Percentiles rank a stretch among this genome's conserved stretches.
These are phyloP conservation scores for Dactylorhiza incarnata DNA, from an alignment of 106 monocot genomes.

Conservation along the genomic window DNA sequence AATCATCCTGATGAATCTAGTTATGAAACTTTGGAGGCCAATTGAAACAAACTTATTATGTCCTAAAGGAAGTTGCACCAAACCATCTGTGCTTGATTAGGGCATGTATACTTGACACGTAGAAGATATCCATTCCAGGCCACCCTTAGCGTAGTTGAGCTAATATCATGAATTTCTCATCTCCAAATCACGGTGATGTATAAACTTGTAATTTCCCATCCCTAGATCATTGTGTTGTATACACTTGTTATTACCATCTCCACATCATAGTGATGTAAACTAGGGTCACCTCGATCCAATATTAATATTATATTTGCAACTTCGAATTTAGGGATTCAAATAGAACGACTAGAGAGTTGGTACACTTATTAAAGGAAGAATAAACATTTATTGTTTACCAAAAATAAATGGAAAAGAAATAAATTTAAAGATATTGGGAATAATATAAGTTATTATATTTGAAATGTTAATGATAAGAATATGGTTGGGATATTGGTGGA, in stretches of 20 bases:
- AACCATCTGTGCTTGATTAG: background rate
- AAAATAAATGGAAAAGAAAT: too few relatives aligned
- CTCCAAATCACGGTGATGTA: background rate
- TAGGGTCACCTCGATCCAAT: too few relatives aligned
- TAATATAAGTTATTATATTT: too few relatives aligned
- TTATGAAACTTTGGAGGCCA: constrained; percentile 1
- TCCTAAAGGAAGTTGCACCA: background rate
- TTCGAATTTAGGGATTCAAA: too few relatives aligned
- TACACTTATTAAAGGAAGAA: too few relatives aligned
- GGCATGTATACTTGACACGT: background rate
- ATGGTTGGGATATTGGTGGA: too few relatives aligned
- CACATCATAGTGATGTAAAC: background rate
- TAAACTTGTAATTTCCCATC: background rate
- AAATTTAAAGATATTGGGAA: too few relatives aligned
- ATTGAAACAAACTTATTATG: background rate
- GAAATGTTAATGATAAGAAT: too few relatives aligned
- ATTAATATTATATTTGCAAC: too few relatives aligned
- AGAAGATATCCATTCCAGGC: background rate
- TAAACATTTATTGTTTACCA: too few relatives aligned
- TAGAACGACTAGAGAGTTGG: too few relatives aligned
- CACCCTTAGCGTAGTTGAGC: background rate
- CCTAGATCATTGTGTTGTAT: background rate
- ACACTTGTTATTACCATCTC: background rate
- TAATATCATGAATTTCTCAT: background rate
- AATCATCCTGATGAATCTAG: background rate